phyloP scores from a whole-genome alignment of 208 protist species.

The Crithidia brevicula region DNA sequence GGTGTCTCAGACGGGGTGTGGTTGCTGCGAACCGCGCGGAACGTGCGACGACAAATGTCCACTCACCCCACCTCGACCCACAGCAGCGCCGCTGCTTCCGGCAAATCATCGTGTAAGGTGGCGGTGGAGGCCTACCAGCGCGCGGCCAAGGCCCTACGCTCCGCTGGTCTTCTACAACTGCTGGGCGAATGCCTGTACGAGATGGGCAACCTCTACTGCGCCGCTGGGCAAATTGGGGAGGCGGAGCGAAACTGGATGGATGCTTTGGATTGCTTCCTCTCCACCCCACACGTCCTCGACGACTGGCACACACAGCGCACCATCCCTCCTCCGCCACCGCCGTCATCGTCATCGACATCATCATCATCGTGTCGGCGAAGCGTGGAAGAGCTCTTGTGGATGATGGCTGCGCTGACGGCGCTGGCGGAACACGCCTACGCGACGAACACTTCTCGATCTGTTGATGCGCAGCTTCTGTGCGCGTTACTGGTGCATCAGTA shows the following conservation, averaged over 20 bases:
- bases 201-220: slow-evolving; percentile 56
- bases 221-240: slow-evolving; percentile 38
- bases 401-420: slow-evolving; percentile 45
- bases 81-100: not conserved
- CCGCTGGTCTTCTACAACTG: slow-evolving; percentile 54
- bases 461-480: slow-evolving; percentile 59
- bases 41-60: slow-evolving; percentile 38
- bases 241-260: slow-evolving; percentile 74
- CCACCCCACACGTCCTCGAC: slow-evolving; percentile 52
- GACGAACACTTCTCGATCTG: slow-evolving; percentile 51
- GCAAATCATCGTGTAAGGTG: slow-evolving; percentile 29
- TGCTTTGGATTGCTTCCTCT: slow-evolving; percentile 71
- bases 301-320: slow-evolving; percentile 45
- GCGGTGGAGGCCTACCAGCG: slow-evolving; percentile 53
- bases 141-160: slow-evolving; percentile 48
- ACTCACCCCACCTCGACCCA: not conserved
- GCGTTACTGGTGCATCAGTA: slow-evolving; percentile 49
- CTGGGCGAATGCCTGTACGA: slow-evolving; percentile 80
- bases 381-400: slow-evolving; percentile 23
- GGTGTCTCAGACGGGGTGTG: slow-evolving; percentile 45
- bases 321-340: slow-evolving; percentile 12
- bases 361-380: not conserved
- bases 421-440: slow-evolving; percentile 72
- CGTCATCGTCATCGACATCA: slow-evolving; percentile 3
- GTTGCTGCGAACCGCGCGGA: slow-evolving; percentile 48